Evolutionary conservation across 257 asterid species (phyloP).

Genomic region (Solanum microdontum): DNA sequence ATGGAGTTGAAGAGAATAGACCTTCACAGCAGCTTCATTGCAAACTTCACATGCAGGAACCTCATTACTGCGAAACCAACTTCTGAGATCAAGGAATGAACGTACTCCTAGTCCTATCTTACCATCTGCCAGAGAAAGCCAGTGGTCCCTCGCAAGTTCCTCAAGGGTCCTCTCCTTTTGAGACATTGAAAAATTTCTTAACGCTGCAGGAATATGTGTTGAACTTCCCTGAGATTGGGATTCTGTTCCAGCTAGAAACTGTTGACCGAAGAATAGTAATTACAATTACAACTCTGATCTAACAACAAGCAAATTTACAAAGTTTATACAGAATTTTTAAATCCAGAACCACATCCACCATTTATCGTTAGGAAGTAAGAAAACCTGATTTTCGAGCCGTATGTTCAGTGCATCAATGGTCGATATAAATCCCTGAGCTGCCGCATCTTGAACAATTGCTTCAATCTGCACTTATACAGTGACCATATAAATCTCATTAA

Average conservation of each 20-base stretch:
- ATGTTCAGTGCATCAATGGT: constrained; percentile 50
- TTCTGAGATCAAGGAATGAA: constrained; percentile 87
- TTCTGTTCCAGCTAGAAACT: constrained; percentile 35
- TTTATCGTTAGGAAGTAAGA: not conserved
- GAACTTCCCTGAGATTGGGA: constrained; percentile 46
- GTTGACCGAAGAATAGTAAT: not conserved
- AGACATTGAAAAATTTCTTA: constrained; percentile 62
- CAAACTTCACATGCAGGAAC: constrained; percentile 80
- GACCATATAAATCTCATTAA: not conserved
- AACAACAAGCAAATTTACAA: not conserved
- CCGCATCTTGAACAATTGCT: constrained; percentile 67
- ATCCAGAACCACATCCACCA: not conserved
- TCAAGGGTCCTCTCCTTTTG: constrained; percentile 76
- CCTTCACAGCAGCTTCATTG: constrained; percentile 96
- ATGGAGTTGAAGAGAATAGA: constrained; percentile 4
- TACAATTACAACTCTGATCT: not conserved
- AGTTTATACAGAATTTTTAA: not conserved
- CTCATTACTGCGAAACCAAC: constrained; percentile 76
- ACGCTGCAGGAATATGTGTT: constrained; percentile 55
- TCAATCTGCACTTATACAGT: constrained; percentile 41
- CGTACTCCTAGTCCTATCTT: constrained; percentile 73
- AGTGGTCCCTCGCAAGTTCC: constrained; percentile 56
- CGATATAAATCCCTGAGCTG: constrained; percentile 64
- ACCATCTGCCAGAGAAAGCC: constrained; percentile 66
- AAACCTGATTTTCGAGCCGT: constrained; percentile 62